Evolutionary conservation across 1,284 basidiomycete genomes (phyloP).

Genomic region (Rhodotorula sp.): DNA sequence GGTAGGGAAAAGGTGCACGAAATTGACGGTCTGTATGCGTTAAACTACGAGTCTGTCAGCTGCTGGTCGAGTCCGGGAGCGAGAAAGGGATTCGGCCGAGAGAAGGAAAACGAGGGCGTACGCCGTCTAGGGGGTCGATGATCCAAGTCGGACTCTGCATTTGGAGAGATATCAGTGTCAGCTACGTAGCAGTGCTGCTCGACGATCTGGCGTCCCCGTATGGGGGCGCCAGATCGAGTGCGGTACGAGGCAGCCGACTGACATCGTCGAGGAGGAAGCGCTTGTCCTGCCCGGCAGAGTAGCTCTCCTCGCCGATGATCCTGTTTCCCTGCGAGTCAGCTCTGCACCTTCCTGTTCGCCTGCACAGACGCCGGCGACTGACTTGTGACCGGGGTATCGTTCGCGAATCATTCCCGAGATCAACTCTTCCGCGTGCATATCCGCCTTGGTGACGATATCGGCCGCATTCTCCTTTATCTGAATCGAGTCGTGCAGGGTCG

Average conservation of each 20-base stretch:
- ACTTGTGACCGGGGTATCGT: conserved; percentile 41
- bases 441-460: conserved; percentile 42
- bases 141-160: conserved; percentile 45
- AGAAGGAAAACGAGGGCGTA: conserved; percentile 8
- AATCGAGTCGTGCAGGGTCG: conserved; percentile 26
- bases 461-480: conserved; percentile 42
- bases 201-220: neutral
- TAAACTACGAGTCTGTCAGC: neutral
- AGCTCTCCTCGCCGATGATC: conserved; percentile 44
- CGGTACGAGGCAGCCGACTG: neutral
- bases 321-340: conserved; percentile 11
- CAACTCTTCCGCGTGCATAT: conserved; percentile 39
- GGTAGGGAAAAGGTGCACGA: conserved; percentile 41
- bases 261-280: conserved; percentile 42
- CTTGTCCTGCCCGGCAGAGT: conserved; percentile 43
- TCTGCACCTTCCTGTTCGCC: too few species aligned
- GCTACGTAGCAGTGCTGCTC: neutral
- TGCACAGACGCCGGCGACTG: neutral
- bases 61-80: neutral
- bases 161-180: too few species aligned
- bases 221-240: neutral
- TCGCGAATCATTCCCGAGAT: conserved; percentile 36
- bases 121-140: conserved; percentile 45
- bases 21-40: conserved; percentile 40
- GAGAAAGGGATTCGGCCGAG: neutral